phyloP scores from a whole-genome alignment of 495 filamentous ascomycete species.

The Talaromyces trachyspermus region DNA sequence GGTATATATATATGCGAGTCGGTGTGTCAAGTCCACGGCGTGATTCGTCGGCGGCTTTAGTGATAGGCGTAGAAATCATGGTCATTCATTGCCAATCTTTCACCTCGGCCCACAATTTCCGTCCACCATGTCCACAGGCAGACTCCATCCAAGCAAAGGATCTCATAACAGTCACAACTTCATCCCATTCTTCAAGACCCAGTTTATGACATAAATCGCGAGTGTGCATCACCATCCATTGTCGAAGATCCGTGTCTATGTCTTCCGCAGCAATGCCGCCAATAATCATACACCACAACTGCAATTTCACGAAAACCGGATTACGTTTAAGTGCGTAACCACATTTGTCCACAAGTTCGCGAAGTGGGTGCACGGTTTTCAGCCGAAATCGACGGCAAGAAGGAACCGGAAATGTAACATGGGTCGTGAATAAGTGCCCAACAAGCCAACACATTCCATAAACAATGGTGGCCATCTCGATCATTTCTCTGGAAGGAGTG shows the following conservation, averaged over 20 bases:
- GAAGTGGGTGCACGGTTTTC: background rate
- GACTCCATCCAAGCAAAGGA: slow-evolving; percentile 7
- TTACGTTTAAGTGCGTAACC: background rate
- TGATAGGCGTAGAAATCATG: background rate
- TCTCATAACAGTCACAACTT: background rate
- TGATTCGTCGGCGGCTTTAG: too few relatives aligned
- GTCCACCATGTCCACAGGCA: slow-evolving; percentile 1
- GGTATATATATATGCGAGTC: too few relatives aligned
- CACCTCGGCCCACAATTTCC: slow-evolving; percentile 5
- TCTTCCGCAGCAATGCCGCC: slow-evolving; percentile 7
- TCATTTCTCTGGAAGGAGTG: background rate
- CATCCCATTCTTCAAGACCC: background rate
- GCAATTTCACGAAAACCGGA: background rate
- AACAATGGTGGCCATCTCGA: background rate
- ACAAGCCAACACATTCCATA: slow-evolving; percentile 5
- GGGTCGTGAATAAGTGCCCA: slow-evolving; percentile 2
- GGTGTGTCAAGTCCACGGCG: too few relatives aligned
- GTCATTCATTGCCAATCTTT: background rate
- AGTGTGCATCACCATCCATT: slow-evolving; percentile 4
- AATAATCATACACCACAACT: slow-evolving; percentile 2
- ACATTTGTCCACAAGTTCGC: background rate
- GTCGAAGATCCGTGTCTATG: background rate
- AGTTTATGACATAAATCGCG: slow-evolving; percentile 1
- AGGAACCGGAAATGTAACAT: slow-evolving; percentile 5
- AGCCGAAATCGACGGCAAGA: slow-evolving; percentile 5